Evolutionary conservation across 2,329 filamentous ascomycete genomes (phyloP), one percentile per base, ranked within the genome.

Genomic region (Stromatinia cepivora): DNA sequence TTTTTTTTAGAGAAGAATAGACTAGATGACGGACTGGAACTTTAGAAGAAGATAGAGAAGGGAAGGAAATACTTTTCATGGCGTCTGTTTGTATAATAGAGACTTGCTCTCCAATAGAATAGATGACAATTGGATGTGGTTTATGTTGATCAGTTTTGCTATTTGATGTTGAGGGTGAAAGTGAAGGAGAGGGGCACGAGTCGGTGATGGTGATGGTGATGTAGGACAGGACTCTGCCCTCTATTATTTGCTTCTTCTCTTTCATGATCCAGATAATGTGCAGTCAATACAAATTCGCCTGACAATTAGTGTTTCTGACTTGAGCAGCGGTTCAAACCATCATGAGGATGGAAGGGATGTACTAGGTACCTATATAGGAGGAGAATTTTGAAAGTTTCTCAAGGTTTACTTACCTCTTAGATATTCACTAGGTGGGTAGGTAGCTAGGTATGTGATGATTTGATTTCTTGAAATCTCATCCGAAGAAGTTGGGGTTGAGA

Each of bases 41-140:
- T 39, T 64, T 11, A 52, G 48, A 50, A 63, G 34, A 36, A 46
- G 34, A n/a, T 36, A 28, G 34, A 6, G 22, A 25, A 22, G 46
- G 61, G 36, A 39, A 39, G 48, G 34, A 36, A 39, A 9, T 25
- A n/a, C 46, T 42, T 52, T 64, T 64, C n/a, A 52, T 42, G 61
- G 46, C 46, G 61, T 64, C 61, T 52, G 46, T 64, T 46, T 53
- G 61, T 64, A 64, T 64, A 64, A 52, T 64, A 64, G 46, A 64
- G 61, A 52, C 46, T 48, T 53, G 17, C 58, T 61, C 45, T 53
- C 34, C 61, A 52, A 64, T 64, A 64, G 61, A 64, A 64, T 64
- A 64, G 61, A 64, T 64, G 31, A 22, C 61, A 64, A 64, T 52
- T 64, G 61, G 46, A 64, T 64, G 61, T 64, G 61, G 15, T 39